Evolutionary conservation across 148 eudicot species (phyloP), one percentile per base, ranked within the genome.

Genomic region (Bassia scoparia): DNA sequence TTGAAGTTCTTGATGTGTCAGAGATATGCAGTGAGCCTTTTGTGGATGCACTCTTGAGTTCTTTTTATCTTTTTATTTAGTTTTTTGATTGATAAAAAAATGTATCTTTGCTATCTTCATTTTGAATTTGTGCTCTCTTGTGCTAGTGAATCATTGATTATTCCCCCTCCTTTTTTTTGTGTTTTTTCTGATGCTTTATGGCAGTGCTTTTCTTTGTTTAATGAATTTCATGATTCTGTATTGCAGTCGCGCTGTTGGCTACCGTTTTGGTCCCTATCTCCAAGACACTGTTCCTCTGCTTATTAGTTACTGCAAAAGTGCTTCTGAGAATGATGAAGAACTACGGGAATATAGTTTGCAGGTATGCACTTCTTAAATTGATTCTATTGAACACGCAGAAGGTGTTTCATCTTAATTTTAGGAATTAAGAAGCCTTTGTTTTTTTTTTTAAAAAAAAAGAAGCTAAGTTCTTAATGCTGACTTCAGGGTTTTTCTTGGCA

Each of bases 251-350:
- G 87, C 99, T 60, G 97, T 95, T 83, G 99, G 99, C 64, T 95
- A 88, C 71, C 97, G 97, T 29, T 95, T 92, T 86, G 99, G 99
- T 74, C 86, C 96, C 54, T 84, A 95, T 81, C 96, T 95, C 62
- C 89, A 93, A 77, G 99, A 92, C 71, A 87, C 94, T 30, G 96
- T 95, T 74, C 97, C 97, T 35, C 76, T 95, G 63, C 78, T 95
- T 23, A 85, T 92, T 29, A 83, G 74, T 71, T 95, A 90, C 80
- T 95, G 99, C 82, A 86, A 65, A 74, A 89, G 82, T 81, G 96
- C 97, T 60, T 90, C 99, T 46, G 99, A 95, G 83, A 95, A 91
- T 77, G 97, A 95, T 70, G 99, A 95, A 79, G 99, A 95, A 83
- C 97, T 92, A 75, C 94, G 94, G 70, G 99, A 95, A 84, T 95